phyloP scores from a whole-genome alignment of 1,284 basidiomycete genomes.

The Coriolopsis trogii region DNA sequence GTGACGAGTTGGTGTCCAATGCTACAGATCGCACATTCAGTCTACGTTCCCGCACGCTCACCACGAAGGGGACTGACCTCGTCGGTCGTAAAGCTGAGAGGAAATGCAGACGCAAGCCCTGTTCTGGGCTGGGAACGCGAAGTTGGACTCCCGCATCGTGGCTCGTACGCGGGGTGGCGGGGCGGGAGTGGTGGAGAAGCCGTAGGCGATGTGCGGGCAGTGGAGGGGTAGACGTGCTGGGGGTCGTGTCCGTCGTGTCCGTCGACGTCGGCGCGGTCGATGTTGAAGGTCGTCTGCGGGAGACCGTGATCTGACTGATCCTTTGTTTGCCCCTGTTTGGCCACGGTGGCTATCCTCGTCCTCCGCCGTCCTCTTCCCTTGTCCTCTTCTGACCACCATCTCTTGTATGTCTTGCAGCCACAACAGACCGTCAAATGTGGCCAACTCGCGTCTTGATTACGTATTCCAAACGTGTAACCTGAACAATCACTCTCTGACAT shows the following conservation, averaged over 20 bases:
- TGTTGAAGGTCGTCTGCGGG: constrained; percentile 27
- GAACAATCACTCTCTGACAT: no score
- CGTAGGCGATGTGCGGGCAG: background rate
- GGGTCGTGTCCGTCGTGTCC: constrained; percentile 17
- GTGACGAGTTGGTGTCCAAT: constrained; percentile 88
- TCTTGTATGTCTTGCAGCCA: no score
- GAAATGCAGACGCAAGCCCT: constrained; percentile 95
- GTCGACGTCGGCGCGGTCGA: constrained; percentile 25
- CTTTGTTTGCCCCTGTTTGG: constrained; percentile 37
- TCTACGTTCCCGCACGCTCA: constrained; percentile 14
- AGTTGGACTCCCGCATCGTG: constrained; percentile 98
- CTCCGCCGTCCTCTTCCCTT: no score
- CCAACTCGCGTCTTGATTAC: no score
- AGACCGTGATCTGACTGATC: constrained; percentile 36
- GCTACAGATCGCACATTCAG: constrained; percentile 52
- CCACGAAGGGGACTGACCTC: constrained; percentile 60
- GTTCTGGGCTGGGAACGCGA: constrained; percentile 94
- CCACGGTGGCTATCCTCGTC: constrained; percentile 29
- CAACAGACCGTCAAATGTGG: no score
- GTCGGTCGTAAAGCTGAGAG: constrained; percentile 91
- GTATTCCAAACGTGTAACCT: no score
- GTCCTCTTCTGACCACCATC: no score
- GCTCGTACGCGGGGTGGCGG: constrained; percentile 3
- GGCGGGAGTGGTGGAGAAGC: background rate
- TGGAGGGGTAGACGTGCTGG: constrained; percentile 1